Percentiles rank a stretch among this genome's conserved stretches.
Evolutionary conservation across 768 basidiomycete species (phyloP).

Genomic region (Suillus subalutaceus): DNA sequence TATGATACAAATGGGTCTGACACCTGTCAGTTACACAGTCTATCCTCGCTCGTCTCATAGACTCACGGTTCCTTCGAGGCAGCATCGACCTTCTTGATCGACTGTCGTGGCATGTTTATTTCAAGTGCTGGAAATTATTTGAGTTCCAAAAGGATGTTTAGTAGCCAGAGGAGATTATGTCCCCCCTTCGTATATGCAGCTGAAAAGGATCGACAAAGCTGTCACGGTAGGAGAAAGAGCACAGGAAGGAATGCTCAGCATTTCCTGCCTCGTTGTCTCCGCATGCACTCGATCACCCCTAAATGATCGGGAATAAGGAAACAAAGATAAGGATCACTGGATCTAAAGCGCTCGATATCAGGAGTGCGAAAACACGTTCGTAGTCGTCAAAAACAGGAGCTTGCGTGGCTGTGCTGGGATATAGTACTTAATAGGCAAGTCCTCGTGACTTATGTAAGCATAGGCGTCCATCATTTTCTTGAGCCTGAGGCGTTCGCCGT

Average conservation of each 20-base stretch:
- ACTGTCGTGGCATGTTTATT: constrained; percentile 6
- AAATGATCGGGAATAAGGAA: constrained; percentile 8
- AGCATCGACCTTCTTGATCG: constrained; percentile 7
- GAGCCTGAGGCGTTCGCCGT: too few species aligned
- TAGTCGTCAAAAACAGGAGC: neutral
- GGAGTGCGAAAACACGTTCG: constrained; percentile 6
- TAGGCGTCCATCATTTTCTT: too few species aligned
- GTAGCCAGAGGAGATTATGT: neutral
- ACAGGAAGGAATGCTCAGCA: constrained; percentile 1
- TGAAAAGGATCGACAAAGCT: constrained; percentile 2
- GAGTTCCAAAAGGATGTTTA: neutral
- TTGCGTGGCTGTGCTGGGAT: neutral
- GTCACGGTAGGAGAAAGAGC: constrained; percentile 1
- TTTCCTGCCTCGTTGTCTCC: constrained; percentile 8
- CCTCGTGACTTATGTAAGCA: neutral
- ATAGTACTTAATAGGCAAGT: neutral
- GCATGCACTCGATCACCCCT: constrained; percentile 2
- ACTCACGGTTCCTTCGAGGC: constrained; percentile 7
- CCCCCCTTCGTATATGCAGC: neutral
- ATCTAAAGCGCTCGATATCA: constrained; percentile 5
- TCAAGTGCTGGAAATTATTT: neutral
- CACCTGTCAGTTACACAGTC: neutral
- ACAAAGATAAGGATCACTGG: constrained; percentile 5
- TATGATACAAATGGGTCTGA: constrained; percentile 21
- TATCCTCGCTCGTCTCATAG: neutral